These are phyloP conservation scores for Prototheca stagnorum DNA, from an alignment of 163 green algal genomes.

Conservation along the genomic window DNA sequence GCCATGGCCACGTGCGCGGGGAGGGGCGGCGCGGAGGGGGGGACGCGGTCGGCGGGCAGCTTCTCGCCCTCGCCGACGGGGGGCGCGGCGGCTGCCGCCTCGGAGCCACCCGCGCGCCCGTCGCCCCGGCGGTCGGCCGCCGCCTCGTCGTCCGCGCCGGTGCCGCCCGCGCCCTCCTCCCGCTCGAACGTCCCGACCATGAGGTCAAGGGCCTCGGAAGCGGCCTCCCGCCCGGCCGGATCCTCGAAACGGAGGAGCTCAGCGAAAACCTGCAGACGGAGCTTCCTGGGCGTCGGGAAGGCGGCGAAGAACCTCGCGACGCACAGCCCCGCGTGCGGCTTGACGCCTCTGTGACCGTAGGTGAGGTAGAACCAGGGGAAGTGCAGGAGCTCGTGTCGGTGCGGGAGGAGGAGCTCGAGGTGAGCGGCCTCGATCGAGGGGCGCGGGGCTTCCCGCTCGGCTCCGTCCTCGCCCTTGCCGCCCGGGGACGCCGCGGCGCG, in stretches of 20 bases:
- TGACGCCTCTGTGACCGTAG: slow-evolving; percentile 50
- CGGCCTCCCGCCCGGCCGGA: slow-evolving; percentile 6
- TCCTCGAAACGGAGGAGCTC: slow-evolving; percentile 7
- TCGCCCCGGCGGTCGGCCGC: too few species aligned
- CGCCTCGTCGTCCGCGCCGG: too few species aligned
- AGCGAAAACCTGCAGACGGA: slow-evolving; percentile 52
- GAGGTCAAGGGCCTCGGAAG: slow-evolving; percentile 18
- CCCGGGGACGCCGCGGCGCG: too few species aligned
- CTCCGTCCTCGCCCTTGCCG: too few species aligned
- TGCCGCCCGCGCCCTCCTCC: too few species aligned
- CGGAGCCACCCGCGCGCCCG: too few species aligned
- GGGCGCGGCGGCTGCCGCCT: background rate
- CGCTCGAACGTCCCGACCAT: slow-evolving; percentile 13
- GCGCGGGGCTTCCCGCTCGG: too few species aligned
- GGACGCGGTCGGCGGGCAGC: background rate
- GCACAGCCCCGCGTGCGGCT: slow-evolving; percentile 71
- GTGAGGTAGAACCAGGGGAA: slow-evolving; percentile 51
- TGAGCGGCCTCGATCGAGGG: too few species aligned
- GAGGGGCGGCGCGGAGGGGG: slow-evolving; percentile 23
- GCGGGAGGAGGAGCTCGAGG: slow-evolving; percentile 35
- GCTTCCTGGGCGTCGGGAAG: slow-evolving; percentile 67
- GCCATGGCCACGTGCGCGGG: too few species aligned
- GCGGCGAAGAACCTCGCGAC: slow-evolving; percentile 68
- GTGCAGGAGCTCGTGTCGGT: slow-evolving; percentile 79
- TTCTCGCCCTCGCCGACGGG: background rate